These are phyloP conservation scores for Diaporthe sp. DNA, from an alignment of 2,329 filamentous ascomycete genomes.

Conservation along the genomic window DNA sequence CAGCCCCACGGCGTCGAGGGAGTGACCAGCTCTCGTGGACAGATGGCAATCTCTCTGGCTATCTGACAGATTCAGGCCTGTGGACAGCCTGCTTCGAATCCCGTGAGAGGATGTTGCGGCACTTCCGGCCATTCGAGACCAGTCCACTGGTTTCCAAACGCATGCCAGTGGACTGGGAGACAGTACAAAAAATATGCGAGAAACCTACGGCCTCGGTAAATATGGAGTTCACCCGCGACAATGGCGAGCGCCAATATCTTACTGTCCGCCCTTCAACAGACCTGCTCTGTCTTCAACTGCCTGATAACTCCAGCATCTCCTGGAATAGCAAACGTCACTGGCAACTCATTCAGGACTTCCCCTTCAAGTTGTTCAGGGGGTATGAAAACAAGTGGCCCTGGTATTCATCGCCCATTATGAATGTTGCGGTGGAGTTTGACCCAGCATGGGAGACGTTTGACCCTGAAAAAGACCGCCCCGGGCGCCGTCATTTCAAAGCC, in stretches of 20 bases:
- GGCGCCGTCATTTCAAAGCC: background rate
- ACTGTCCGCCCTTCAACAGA: background rate
- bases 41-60: background rate
- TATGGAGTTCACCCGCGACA: background rate
- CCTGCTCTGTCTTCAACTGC: background rate
- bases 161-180: background rate
- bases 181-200: background rate
- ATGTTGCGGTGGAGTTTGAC: slow-evolving; percentile 4
- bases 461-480: background rate
- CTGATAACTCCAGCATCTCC: background rate
- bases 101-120: background rate
- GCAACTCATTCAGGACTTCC: background rate
- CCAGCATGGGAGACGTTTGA: background rate
- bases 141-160: background rate
- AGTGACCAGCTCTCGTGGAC: background rate
- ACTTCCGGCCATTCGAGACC: background rate
- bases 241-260: background rate
- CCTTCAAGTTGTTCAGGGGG: background rate
- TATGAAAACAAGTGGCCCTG: background rate
- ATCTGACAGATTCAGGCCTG: slow-evolving; percentile 1
- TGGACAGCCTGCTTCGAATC: slow-evolving; percentile 12
- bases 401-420: background rate
- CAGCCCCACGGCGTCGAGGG: background rate
- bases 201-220: background rate
- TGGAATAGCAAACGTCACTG: background rate